Conservation (phyloP, 371 early-diverging fungal species). For the Choanephora cucurbitarum region DNA sequence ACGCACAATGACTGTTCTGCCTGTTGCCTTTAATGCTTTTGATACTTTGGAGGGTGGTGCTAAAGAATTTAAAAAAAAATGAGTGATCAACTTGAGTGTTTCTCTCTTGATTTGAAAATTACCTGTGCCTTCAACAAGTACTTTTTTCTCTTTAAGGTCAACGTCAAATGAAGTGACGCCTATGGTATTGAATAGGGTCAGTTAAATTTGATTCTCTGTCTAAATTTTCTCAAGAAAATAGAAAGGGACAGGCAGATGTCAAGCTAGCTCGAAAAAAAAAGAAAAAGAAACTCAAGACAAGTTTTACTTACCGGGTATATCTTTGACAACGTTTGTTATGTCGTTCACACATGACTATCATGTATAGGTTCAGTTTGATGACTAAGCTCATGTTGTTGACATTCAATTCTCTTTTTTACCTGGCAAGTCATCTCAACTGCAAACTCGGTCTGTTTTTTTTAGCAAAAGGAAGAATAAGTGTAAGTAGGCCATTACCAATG, state of each 20-base stretch:
- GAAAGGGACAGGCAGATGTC: no score
- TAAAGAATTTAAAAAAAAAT: no score
- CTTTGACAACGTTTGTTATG: slow-evolving; percentile 57
- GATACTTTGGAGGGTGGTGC: slow-evolving; percentile 70
- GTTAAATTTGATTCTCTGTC: slow-evolving; percentile 1
- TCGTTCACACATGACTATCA: slow-evolving; percentile 64
- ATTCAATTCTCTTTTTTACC: neutral
- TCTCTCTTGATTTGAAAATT: slow-evolving; percentile 4
- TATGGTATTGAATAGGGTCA: slow-evolving; percentile 19
- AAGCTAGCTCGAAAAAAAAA: no score
- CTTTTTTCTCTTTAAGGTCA: slow-evolving; percentile 58
- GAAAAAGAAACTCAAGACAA: no score
- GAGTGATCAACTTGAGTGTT: no score
- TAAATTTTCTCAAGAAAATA: no score
- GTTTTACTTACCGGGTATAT: slow-evolving; percentile 46
- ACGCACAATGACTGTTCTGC: slow-evolving; percentile 74
- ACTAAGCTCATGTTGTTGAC: no score
- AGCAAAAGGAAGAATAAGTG: no score
- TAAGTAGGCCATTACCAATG: no score
- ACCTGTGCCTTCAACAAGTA: slow-evolving; percentile 68
- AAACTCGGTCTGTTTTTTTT: no score
- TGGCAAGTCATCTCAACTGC: no score
- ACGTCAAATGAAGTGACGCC: slow-evolving; percentile 60
- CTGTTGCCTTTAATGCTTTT: slow-evolving; percentile 62
- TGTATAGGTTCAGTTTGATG: neutral